Evolutionary conservation across 768 basidiomycete genomes (phyloP), one percentile per base, ranked within the genome.

Genomic region (Suillus clintonianus): DNA sequence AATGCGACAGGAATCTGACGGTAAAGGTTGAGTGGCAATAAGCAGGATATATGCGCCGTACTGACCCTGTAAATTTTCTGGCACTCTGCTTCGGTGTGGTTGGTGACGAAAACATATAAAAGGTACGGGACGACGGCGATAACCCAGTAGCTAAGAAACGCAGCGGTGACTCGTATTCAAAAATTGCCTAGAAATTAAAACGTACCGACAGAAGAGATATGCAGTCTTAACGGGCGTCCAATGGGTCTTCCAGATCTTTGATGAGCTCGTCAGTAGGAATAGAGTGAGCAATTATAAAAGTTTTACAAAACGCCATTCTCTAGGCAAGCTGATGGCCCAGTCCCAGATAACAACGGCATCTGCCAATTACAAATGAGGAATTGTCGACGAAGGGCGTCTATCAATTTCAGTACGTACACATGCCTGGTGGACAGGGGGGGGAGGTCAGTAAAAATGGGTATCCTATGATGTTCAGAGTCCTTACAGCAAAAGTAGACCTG

Each of bases 401-500:
- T 65, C 34, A 64, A 64, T 59, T 41, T 19, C 56, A 65, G 65
- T 60, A 68, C 80, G 74, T 83, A 90, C 89, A 91, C 89, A 90
- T 90, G 72, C 89, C 89, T 91, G 70, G 39, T 61, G 22, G 42
- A 64, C 43, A 27, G 66, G 68, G 75, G 69, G 62, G 64, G 69
- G 42, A 78, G 67, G 79, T 74, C 65, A 76, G 65, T 27, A 67
- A 65, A 60, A 34, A 53, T 61, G 66, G 60, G 57, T 66, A 69
- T 19, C 10, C 10, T 57, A 27, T 27, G 13, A 27, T 41, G 5
- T 19, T 14, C 17, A 64, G 68, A 53, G 68, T 64, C 68, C 90
- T 79, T 75, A 92, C 91, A 89, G 81, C 90, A 92, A 77, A 93
- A 92, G 81, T 91, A 91, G 74, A 92, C 84, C 79, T 93, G 91